phyloP scores from a whole-genome alignment of 2,329 filamentous ascomycete species.

The Aschersonia sp. region DNA sequence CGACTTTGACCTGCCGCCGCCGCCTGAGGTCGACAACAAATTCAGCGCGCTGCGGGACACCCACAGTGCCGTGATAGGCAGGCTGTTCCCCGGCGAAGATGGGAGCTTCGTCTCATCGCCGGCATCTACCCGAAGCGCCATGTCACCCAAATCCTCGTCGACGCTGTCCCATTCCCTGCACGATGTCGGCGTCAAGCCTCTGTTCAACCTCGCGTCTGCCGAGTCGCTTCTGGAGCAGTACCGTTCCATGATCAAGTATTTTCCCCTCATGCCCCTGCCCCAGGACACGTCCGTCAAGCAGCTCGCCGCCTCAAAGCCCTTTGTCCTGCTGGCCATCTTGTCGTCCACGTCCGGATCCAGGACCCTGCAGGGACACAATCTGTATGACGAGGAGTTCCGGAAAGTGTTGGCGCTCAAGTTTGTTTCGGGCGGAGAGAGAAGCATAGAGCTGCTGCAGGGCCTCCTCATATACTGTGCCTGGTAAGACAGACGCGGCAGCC shows the following conservation, averaged over 20 bases:
- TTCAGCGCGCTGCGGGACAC: slow-evolving; percentile 27
- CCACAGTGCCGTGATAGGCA: slow-evolving; percentile 27
- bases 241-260: slow-evolving; percentile 24
- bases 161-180: slow-evolving; percentile 17
- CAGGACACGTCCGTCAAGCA: slow-evolving; percentile 25
- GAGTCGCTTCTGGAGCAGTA: slow-evolving; percentile 29
- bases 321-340: slow-evolving; percentile 38
- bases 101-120: slow-evolving; percentile 1
- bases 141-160: slow-evolving; percentile 14
- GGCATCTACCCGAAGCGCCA: slow-evolving; percentile 4
- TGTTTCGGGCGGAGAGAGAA: slow-evolving; percentile 41
- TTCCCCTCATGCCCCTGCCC: slow-evolving; percentile 27
- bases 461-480: slow-evolving; percentile 42
- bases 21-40: slow-evolving; percentile 20
- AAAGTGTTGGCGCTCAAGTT: slow-evolving; percentile 41
- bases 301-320: slow-evolving; percentile 31
- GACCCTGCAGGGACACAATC: slow-evolving; percentile 33
- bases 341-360: slow-evolving; percentile 31
- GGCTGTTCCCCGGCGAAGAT: slow-evolving; percentile 18
- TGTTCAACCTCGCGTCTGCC: slow-evolving; percentile 41
- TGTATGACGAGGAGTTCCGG: slow-evolving; percentile 43
- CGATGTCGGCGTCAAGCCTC: slow-evolving; percentile 29
- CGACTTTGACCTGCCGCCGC: slow-evolving; percentile 31
- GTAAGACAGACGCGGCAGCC: slow-evolving; percentile 16
- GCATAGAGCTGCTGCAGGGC: slow-evolving; percentile 40